Evolutionary conservation across 208 protist genomes (phyloP), one percentile per base, ranked within the genome.

Genomic region (Crithidia bombi): DNA sequence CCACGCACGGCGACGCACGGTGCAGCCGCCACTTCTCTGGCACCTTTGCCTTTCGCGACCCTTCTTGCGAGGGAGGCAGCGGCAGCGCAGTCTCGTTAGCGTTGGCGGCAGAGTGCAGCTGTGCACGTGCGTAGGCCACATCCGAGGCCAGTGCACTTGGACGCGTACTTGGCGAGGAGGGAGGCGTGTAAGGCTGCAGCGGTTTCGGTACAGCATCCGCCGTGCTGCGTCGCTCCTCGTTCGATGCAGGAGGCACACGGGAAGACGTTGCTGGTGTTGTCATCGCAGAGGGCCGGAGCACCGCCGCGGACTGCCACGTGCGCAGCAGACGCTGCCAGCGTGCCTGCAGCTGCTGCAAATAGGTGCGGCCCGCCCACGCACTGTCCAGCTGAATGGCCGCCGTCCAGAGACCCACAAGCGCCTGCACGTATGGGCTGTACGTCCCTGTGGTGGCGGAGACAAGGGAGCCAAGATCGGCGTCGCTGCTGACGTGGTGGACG

Each of bases 391-490:
- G 76, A 41, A 93, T 82, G 28, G 87, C 87, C 2, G 68, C 74
- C n/a, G 86, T 74, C 39, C 94, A 69, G 26, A 94, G 57, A 19
- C 71, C 78, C 66, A 86, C 80, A 17, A 90, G 68, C 30, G 76
- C 67, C 71, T 93, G 91, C 30, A 85, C 66, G 41, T 78, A 89
- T 4, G 79, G 62, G 69, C 90, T 90, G 71, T 92, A 92, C 9
- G 82, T 84, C 21, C 83, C 86, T 3, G 88, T 72, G 4, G 73
- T 41, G 7, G 64, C 56, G 23, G 84, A 86, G 5, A 86, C 33
- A 54, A 79, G 41, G 65, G 59, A 68, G 65, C 57, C 25, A 50
- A 68, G 43, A 58, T 80, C 77, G 26, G 47, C 54, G 26, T 56
- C 68, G 58, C 52, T 55, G 63, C 38, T 68, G 7, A 58, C 69